These are phyloP conservation scores for Cydonia oblonga DNA, from an alignment of 331 rosid species.

Conservation along the genomic window DNA sequence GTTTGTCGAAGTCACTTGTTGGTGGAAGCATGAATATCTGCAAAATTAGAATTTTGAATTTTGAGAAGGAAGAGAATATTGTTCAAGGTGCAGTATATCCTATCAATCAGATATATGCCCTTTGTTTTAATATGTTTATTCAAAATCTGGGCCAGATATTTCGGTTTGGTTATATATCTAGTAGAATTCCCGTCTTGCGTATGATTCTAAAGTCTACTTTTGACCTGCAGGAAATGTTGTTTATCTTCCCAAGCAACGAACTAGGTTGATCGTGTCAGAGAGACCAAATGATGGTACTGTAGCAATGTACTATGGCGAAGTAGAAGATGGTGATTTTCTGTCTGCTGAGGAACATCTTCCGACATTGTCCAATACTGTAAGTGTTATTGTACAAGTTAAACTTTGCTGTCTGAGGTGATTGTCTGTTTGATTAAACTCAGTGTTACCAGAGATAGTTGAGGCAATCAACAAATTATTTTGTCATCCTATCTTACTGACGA, in stretches of 20 bases:
- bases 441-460: not conserved
- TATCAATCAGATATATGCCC: not conserved
- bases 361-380: conserved; percentile 82
- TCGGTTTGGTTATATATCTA: not conserved
- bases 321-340: conserved; percentile 38
- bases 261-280: conserved; percentile 76
- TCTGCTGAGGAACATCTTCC: conserved; percentile 68
- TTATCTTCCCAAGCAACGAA: conserved; percentile 32
- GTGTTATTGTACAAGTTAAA: conserved; percentile 18
- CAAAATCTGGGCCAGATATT: not conserved
- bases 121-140: conserved; percentile 6
- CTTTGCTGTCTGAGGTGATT: conserved; percentile 1
- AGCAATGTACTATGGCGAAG: conserved; percentile 65
- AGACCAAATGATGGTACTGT: conserved; percentile 90
- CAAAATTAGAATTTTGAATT: conserved; percentile 54
- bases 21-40: conserved; percentile 79
- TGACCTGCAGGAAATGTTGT: conserved; percentile 44
- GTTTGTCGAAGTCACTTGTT: conserved; percentile 67
- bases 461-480: not conserved
- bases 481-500: not conserved
- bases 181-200: conserved; percentile 13
- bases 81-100: conserved; percentile 55
- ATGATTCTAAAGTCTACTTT: conserved; percentile 11
- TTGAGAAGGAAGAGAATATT: conserved; percentile 42
- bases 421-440: not conserved